Evolutionary conservation across 2,329 filamentous ascomycete species (phyloP), one percentile per base, ranked within the genome.

Genomic region (Aspergillus melleus): DNA sequence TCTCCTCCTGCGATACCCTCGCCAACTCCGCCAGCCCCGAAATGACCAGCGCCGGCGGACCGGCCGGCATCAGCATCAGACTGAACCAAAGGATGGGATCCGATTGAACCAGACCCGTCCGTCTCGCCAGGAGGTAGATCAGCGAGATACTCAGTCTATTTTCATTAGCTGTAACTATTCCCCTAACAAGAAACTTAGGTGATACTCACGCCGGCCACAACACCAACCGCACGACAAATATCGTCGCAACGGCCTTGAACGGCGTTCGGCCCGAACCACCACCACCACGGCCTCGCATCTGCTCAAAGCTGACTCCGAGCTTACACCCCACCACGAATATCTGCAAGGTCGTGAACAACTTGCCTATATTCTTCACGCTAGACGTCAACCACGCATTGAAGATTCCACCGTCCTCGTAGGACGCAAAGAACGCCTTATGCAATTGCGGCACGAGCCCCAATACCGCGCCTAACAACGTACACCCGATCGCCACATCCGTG

Each of bases 251-350:
- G 16, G 36, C 36, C 36, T 42, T 42, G 3, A 42, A 42, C 36
- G 36, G 36, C 36, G 36, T 42, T 42, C 36, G 36, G 14, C 52
- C 79, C 74, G 32, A 70, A n/a, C 55, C 19, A 4, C 57, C 50
- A 22, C 63, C 71, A 64, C 79, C 11, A 36, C 32, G 36, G 14
- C 36, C 14, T 80, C 68, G 81, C 79, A 60, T 76, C 76, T 58
- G 36, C 16, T 78, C 70, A 63, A 86, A 76, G 16, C 83, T 81
- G 22, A 80, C 80, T 57, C 83, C 85, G 1, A 90, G 79, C 63
- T 87, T 87, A n/a, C 88, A 84, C 1, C 88, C 87, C 0, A 88
- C 86, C 0, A 90, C 81, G 16, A 90, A 81, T 16, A 90, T 84
- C 30, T 88, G 88, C 26, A 88, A 74, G 0, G 85, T 81, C 0